Evolutionary conservation across 2,329 filamentous ascomycete genomes (phyloP).

Genomic region (Ambrosiella beaveri): DNA sequence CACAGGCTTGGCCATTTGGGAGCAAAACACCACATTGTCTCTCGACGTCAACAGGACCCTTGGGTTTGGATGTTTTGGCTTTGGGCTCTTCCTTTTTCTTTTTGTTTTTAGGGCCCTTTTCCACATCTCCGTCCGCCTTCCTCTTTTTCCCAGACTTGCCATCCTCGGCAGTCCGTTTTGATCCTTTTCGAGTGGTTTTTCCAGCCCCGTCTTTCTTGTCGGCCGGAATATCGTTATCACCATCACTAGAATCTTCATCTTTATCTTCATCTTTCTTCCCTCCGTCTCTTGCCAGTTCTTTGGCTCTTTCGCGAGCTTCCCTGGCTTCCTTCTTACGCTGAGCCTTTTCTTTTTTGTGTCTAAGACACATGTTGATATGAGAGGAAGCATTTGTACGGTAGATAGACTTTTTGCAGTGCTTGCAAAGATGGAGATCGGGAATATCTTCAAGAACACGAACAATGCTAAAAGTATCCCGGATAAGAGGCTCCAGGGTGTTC

Average conservation of each 20-base stretch:
- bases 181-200: slow-evolving; percentile 42
- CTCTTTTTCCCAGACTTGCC: slow-evolving; percentile 55
- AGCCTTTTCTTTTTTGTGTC: slow-evolving; percentile 67
- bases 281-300: slow-evolving; percentile 41
- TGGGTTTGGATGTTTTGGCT: slow-evolving; percentile 65
- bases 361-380: slow-evolving; percentile 71
- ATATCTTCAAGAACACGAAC: slow-evolving; percentile 67
- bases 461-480: slow-evolving; percentile 63
- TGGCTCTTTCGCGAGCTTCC: slow-evolving; percentile 50
- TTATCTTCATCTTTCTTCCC: slow-evolving; percentile 32
- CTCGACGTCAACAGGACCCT: slow-evolving; percentile 88
- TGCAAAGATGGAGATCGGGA: slow-evolving; percentile 69
- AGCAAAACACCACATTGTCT: slow-evolving; percentile 80
- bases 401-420: slow-evolving; percentile 83
- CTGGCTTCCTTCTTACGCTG: slow-evolving; percentile 60
- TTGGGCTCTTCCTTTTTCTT: slow-evolving; percentile 93
- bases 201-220: slow-evolving; percentile 26
- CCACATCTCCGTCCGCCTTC: slow-evolving; percentile 58
- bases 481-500: slow-evolving; percentile 56
- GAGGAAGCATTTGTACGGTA: slow-evolving; percentile 56
- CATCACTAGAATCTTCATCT: slow-evolving; percentile 31
- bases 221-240: slow-evolving; percentile 25
- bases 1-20: slow-evolving; percentile 72
- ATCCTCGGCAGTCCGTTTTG: slow-evolving; percentile 45
- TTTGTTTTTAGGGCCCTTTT: slow-evolving; percentile 72